Conservation (phyloP, 2,329 filamentous ascomycete species). For the Fusarium pininemorale region DNA sequence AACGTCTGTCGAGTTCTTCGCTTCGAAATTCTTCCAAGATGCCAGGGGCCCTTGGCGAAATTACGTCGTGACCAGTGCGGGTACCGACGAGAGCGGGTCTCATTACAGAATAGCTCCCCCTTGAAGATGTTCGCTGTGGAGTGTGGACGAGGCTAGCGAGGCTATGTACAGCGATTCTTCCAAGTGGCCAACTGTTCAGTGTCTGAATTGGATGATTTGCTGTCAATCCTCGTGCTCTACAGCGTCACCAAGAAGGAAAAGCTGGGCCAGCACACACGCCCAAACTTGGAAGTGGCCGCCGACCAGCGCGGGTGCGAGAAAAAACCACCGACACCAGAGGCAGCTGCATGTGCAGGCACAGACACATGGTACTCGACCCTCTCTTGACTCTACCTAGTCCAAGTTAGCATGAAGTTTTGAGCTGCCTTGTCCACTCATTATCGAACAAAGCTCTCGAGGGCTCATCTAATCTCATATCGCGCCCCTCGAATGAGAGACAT, state of each 20-base stretch:
- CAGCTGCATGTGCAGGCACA: slow-evolving; percentile 7
- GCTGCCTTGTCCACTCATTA: slow-evolving; percentile 23
- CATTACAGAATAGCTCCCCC: slow-evolving; percentile 33
- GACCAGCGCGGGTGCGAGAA: slow-evolving; percentile 7
- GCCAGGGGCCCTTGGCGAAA: slow-evolving; percentile 37
- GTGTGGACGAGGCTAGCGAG: background rate
- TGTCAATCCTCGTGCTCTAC: background rate
- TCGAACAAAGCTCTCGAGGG: slow-evolving; percentile 27
- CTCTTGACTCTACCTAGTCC: background rate
- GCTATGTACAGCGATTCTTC: background rate
- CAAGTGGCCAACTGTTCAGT: slow-evolving; percentile 24
- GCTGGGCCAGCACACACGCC: slow-evolving; percentile 11
- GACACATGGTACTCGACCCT: background rate
- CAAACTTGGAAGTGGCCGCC: slow-evolving; percentile 24
- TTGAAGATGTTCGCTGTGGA: slow-evolving; percentile 1
- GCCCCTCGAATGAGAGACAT: slow-evolving; percentile 23
- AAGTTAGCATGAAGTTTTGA: slow-evolving; percentile 13
- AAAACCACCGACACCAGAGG: slow-evolving; percentile 6
- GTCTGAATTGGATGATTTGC: slow-evolving; percentile 5
- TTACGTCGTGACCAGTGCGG: slow-evolving; percentile 42
- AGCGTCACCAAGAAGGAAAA: slow-evolving; percentile 8
- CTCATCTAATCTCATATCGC: slow-evolving; percentile 30
- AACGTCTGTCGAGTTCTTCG: slow-evolving; percentile 12
- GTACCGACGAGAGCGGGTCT: slow-evolving; percentile 40
- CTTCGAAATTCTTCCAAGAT: slow-evolving; percentile 24